Evolutionary conservation across 2,329 filamentous ascomycete genomes (phyloP).

Genomic region (Aspergillus hiratsukae): DNA sequence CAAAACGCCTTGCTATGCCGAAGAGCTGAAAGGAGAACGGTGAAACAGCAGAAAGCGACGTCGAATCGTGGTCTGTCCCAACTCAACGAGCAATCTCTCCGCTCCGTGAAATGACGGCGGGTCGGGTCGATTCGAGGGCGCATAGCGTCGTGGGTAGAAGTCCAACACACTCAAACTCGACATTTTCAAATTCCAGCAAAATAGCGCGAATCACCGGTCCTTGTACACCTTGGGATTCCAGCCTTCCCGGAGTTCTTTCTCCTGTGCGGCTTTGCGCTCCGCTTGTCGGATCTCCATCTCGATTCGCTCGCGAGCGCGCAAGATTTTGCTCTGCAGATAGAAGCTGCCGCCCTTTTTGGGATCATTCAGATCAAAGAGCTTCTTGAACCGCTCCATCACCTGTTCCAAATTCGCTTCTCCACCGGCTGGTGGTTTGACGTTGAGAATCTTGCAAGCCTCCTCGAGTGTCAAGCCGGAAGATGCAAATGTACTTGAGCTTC

Average conservation of each 20-base stretch:
- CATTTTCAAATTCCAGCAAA: not conserved
- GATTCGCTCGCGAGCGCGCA: constrained; percentile 85
- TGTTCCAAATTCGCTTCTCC: constrained; percentile 74
- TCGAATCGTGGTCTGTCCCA: not conserved
- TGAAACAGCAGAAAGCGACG: constrained; percentile 5
- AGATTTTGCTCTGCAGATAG: constrained; percentile 95
- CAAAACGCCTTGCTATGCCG: constrained; percentile 41
- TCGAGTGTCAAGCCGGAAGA: constrained; percentile 81
- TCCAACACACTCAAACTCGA: not conserved
- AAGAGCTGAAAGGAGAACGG: constrained; percentile 21
- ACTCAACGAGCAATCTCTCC: not conserved
- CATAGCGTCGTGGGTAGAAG: not conserved
- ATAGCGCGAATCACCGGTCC: constrained; percentile 54
- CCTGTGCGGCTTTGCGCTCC: constrained; percentile 65
- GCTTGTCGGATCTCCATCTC: constrained; percentile 77
- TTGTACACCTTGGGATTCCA: constrained; percentile 97
- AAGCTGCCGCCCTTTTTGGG: constrained; percentile 95
- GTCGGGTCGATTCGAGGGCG: not conserved
- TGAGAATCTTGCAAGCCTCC: constrained; percentile 95
- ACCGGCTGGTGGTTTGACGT: constrained; percentile 80
- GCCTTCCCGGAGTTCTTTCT: constrained; percentile 75
- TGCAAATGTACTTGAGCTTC: constrained; percentile 50
- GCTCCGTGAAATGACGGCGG: not conserved
- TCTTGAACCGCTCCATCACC: constrained; percentile 85
- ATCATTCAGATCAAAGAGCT: constrained; percentile 89